Conservation (phyloP, 805 yeast genomes). For the Yarrowia sp. region DNA sequence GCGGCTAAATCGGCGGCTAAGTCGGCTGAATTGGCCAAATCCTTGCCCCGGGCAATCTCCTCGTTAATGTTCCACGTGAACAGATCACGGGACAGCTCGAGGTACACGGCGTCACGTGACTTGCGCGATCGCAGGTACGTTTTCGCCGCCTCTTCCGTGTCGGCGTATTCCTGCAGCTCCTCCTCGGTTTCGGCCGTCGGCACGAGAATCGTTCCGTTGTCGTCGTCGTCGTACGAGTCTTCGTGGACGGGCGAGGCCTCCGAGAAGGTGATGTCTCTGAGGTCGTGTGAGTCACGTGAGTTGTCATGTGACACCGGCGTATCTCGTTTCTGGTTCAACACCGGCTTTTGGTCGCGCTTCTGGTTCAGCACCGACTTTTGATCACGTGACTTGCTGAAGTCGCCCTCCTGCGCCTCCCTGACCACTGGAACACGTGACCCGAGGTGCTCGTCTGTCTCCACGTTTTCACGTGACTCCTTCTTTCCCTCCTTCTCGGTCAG, state of each 20-base stretch:
- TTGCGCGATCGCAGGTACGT: not conserved
- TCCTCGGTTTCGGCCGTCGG: conserved; percentile 1
- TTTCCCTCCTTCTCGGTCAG: conserved; percentile 1
- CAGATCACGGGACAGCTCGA: not conserved
- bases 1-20: no score
- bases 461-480: not conserved
- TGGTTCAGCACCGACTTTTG: not conserved
- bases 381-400: not conserved
- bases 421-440: not conserved
- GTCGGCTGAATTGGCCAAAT: not conserved
- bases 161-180: conserved; percentile 6
- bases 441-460: no score
- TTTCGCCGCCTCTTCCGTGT: not conserved
- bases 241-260: not conserved
- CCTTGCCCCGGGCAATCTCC: conserved; percentile 19
- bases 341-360: not conserved
- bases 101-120: not conserved
- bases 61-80: conserved; percentile 20
- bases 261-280: not conserved
- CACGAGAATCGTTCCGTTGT: conserved; percentile 10
- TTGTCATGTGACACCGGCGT: not conserved
- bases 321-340: not conserved
- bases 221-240: conserved; percentile 26
- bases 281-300: not conserved
- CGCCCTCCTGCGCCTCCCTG: not conserved